phyloP scores from a whole-genome alignment of 768 basidiomycete genomes.

The Dacryopinax primogenitus region DNA sequence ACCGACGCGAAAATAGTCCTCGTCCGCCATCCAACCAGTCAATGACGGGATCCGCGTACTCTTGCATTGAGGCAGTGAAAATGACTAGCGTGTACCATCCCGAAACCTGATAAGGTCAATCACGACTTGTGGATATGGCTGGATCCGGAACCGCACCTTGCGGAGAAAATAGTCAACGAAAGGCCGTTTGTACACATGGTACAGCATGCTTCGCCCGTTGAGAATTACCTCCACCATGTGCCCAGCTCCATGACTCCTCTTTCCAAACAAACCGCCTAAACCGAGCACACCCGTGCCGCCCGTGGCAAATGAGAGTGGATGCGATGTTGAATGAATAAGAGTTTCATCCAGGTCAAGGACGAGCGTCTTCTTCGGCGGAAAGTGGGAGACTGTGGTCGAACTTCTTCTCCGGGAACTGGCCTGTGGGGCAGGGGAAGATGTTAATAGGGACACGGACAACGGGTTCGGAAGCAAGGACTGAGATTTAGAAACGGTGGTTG shows the following conservation, averaged over 20 bases:
- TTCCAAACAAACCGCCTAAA: constrained; percentile 20
- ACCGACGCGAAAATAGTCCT: constrained; percentile 72
- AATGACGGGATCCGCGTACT: constrained; percentile 98
- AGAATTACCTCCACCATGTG: constrained; percentile 90
- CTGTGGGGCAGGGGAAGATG: constrained; percentile 16
- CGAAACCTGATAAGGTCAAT: constrained; percentile 54
- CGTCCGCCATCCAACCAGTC: constrained; percentile 96
- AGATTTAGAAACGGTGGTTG: constrained; percentile 15
- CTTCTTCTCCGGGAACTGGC: not conserved
- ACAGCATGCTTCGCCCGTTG: constrained; percentile 76
- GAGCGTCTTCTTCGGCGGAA: constrained; percentile 53
- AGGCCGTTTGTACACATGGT: constrained; percentile 97
- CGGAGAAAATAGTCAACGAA: constrained; percentile 91
- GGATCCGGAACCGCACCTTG: constrained; percentile 40
- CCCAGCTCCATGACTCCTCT: constrained; percentile 41
- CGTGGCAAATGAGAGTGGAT: constrained; percentile 40
- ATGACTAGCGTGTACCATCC: constrained; percentile 98
- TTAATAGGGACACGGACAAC: constrained; percentile 23
- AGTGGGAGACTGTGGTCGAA: not conserved
- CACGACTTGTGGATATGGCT: not conserved
- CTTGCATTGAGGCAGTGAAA: constrained; percentile 97
- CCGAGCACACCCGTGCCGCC: constrained; percentile 46
- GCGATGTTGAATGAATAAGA: constrained; percentile 90
- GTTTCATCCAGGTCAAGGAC: constrained; percentile 98
- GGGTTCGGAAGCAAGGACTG: constrained; percentile 14